These are phyloP conservation scores for Keithomyces neogunnii DNA, from an alignment of 2,329 filamentous ascomycete genomes.

Conservation along the genomic window DNA sequence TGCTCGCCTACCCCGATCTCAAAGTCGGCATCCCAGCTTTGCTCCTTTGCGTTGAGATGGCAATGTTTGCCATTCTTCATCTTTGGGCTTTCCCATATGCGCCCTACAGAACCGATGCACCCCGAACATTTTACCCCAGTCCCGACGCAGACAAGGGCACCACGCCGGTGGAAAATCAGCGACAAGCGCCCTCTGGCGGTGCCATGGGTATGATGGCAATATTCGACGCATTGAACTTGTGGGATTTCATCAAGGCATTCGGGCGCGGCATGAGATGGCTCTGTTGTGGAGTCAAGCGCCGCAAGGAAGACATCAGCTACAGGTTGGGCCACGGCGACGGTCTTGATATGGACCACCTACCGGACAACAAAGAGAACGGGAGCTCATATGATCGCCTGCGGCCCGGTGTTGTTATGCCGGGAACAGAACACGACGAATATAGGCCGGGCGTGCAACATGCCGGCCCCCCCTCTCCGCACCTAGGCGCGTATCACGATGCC, in stretches of 20 bases:
- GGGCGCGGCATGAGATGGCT: slow-evolving; percentile 74
- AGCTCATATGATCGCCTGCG: slow-evolving; percentile 15
- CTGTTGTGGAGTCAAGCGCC: slow-evolving; percentile 60
- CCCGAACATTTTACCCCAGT: slow-evolving; percentile 37
- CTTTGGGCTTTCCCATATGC: slow-evolving; percentile 75
- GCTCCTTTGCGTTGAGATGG: slow-evolving; percentile 78
- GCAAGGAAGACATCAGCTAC: slow-evolving; percentile 46
- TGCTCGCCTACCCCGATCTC: slow-evolving; percentile 64
- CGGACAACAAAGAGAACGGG: slow-evolving; percentile 15
- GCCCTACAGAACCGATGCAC: slow-evolving; percentile 49
- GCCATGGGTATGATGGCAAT: slow-evolving; percentile 57
- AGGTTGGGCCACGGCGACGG: slow-evolving; percentile 20
- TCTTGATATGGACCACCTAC: slow-evolving; percentile 30
- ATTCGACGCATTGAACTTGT: slow-evolving; percentile 65
- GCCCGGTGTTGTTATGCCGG: slow-evolving; percentile 6
- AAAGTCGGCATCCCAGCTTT: slow-evolving; percentile 73
- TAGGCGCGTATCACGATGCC: slow-evolving; percentile 24
- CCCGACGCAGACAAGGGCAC: slow-evolving; percentile 32
- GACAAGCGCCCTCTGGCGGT: slow-evolving; percentile 51
- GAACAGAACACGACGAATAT: slow-evolving; percentile 14
- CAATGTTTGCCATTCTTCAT: slow-evolving; percentile 68
- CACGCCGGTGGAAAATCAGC: slow-evolving; percentile 33
- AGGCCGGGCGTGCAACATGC: slow-evolving; percentile 20
- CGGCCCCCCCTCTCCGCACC: slow-evolving; percentile 28
- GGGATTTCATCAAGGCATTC: slow-evolving; percentile 75